Evolutionary conservation across 495 filamentous ascomycete species (phyloP), one percentile per base, ranked within the genome.

Genomic region (Letharia lupina): DNA sequence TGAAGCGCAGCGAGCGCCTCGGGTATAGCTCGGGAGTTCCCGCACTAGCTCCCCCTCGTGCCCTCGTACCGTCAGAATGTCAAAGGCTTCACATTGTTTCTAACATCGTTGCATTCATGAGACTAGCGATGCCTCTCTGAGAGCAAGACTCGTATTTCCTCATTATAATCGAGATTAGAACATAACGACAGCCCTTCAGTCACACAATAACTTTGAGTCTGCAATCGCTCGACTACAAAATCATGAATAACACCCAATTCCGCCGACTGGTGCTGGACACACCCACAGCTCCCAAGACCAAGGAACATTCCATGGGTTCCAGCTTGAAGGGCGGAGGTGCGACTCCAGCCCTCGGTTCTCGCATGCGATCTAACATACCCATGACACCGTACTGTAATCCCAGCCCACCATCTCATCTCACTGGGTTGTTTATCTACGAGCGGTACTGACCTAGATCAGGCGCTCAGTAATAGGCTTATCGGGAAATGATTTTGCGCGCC

Each of bases 161-260:
- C 11, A 31, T 12, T 5, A 10, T 12, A 11, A 9, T 40, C 40
- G 61, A 23, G 18, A 15, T 13, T 28, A 0, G 5, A 28, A 28
- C 2, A 33, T 20, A 31, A 18, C 2, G 7, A 18, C 23, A 11
- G 15, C 41, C 16, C 8, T 1, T 8, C 35, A 47, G 28, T 23
- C 37, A 40, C 3, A 33, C 45, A n/a, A 56, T 20, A 60, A 50
- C 31, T 15, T 60, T 37, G 18, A 18, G n/a, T 37, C 39, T 60
- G n/a, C 42, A 60, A 18, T 16, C 15, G 28, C 13, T 58, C 28
- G 39, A 23, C 2, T 11, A 44, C 16, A 50, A 23, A 20, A 48
- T 35, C 65, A 98, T 98, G 94, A 96, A 98, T 75, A 97, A 98
- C 83, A 83, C 90, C 23, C 91, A 98, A 73, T 98, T 98, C 73